These are phyloP conservation scores for Gloeophyllum trabeum DNA, from an alignment of 768 basidiomycete genomes.

Conservation along the genomic window DNA sequence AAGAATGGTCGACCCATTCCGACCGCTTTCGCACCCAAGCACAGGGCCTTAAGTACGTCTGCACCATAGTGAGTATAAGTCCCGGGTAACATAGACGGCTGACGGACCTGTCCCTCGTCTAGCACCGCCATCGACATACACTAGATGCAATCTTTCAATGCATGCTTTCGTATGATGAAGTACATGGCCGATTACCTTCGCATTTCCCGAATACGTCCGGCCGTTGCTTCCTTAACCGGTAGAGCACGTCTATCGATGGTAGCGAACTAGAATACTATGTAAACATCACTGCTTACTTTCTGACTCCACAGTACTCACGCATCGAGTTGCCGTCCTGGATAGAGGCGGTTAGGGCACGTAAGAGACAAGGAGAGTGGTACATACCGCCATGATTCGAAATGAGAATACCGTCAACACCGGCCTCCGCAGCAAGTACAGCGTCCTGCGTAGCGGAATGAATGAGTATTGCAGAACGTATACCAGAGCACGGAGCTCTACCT, in stretches of 20 bases:
- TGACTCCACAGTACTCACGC: constrained; percentile 34
- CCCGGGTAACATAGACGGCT: neutral
- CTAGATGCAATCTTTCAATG: constrained; percentile 23
- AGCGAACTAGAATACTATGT: constrained; percentile 47
- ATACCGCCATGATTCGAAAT: constrained; percentile 86
- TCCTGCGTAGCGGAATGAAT: constrained; percentile 38
- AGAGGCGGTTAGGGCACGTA: constrained; percentile 3
- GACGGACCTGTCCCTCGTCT: constrained; percentile 62
- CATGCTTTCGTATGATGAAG: neutral
- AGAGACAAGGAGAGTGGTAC: constrained; percentile 8
- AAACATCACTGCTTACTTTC: neutral
- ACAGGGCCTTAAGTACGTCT: constrained; percentile 86
- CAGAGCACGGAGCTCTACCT: constrained; percentile 26
- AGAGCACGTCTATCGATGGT: constrained; percentile 70
- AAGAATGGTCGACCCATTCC: constrained; percentile 82
- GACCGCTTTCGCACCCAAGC: constrained; percentile 79
- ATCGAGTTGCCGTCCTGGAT: constrained; percentile 69
- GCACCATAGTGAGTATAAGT: neutral
- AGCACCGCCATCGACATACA: constrained; percentile 84
- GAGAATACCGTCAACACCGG: constrained; percentile 80
- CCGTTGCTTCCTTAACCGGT: constrained; percentile 56
- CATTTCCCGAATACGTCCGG: constrained; percentile 65
- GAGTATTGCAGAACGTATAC: neutral
- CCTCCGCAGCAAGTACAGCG: constrained; percentile 73
- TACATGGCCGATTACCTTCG: constrained; percentile 36